Conservation (phyloP, 495 filamentous ascomycete genomes). For the Aspergillus steynii region DNA sequence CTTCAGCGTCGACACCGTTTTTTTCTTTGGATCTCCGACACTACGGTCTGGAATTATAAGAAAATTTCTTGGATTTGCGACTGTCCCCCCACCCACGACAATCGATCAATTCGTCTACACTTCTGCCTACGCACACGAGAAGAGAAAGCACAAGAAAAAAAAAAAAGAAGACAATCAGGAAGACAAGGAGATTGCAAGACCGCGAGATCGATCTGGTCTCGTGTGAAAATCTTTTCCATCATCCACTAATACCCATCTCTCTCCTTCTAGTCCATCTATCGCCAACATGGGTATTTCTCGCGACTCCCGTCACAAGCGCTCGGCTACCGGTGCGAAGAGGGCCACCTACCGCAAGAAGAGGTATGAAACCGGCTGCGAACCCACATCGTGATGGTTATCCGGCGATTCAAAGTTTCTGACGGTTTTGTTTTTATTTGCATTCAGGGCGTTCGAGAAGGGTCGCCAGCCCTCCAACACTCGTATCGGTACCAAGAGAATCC, state of each 20-base stretch:
- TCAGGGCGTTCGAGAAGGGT: constrained; percentile 98
- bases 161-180: not conserved
- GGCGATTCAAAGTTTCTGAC: not conserved
- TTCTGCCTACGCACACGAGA: constrained; percentile 6
- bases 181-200: not conserved
- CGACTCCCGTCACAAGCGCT: constrained; percentile 98
- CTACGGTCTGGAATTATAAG: not conserved
- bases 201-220: too few species aligned
- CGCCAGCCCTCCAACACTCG: constrained; percentile 98
- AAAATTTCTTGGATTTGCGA: constrained; percentile 11
- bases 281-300: constrained; percentile 99
- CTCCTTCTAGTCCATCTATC: constrained; percentile 44
- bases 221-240: not conserved
- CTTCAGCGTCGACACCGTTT: not conserved
- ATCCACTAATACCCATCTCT: constrained; percentile 28
- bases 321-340: constrained; percentile 94
- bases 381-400: constrained; percentile 1
- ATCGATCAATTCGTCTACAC: not conserved
- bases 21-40: constrained; percentile 7
- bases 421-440: constrained; percentile 27
- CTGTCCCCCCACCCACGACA: not conserved
- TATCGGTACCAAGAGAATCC: constrained; percentile 98
- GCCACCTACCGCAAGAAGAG: constrained; percentile 88
- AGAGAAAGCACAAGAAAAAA: not conserved
- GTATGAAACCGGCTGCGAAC: constrained; percentile 47